Base-by-base conservation (phyloP, 805 yeast genomes). In the Candida oleophila region DNA sequence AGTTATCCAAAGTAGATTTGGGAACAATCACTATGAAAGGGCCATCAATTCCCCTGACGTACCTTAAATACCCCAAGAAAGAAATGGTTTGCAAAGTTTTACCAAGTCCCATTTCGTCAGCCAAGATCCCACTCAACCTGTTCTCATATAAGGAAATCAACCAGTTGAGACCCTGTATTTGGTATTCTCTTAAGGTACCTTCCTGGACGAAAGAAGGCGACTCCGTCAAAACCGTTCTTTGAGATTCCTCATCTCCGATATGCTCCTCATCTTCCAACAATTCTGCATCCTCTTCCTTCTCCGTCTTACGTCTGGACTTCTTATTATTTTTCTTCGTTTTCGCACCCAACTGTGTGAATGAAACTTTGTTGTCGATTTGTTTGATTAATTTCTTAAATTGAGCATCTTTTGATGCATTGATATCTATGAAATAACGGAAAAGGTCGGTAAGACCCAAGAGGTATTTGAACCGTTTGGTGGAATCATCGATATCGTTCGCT, bases 81-180 rank as follows among this genome's bases (percentile, higher is more conserved):
- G 98, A 81, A 41, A 92, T 89, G 0, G 98, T 92, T 67, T 92
- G 99, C 47, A 94, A 71, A 3, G 99, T 92, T 66, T 92, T 92
- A 47, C 99, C 99, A 36, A 92, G 75, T 2, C 99, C 99, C 99
- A 94, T 92, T 64, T 92, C 99, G 68, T 92, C 99, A 11, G 99
- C 99, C 42, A 92, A 70, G 40, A 92, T 94, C 18, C 99, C 99
- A 8, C 96, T 86, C 38, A 92, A 76, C 55, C 86, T 80, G 65
- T 92, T 89, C 55, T 91, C 96, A 62, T 90, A 88, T 32, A 92
- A 68, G 0, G 95, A 82, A 16, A 92, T 85, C 59, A 92, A 75
- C 99, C 99, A 92, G 66, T 94, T 94, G 43, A 92, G 76, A 43
- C 99, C 99, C 61, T 90, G 97, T 25, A 92, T 74, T 69, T 92